phyloP scores from a whole-genome alignment of 805 yeast genomes.

The Lipomyces yamadae region DNA sequence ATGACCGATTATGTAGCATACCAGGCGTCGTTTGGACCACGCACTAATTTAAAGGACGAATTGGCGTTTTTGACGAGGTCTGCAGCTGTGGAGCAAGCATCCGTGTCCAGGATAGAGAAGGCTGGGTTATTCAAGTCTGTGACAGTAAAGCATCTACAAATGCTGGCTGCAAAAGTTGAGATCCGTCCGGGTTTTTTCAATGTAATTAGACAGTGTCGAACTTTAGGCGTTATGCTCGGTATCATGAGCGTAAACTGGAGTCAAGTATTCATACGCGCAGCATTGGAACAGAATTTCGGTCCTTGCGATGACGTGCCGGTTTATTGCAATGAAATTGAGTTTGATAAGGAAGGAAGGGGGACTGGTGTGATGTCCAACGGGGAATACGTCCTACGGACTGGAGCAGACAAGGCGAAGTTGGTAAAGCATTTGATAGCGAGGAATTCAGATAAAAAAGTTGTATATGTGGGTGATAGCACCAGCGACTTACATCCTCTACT shows the following conservation, averaged over 20 bases:
- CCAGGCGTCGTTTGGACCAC: not conserved
- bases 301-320: slow-evolving; percentile 16
- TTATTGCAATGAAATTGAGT: slow-evolving; percentile 22
- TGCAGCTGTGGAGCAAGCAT: slow-evolving; percentile 28
- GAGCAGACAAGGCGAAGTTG: slow-evolving; percentile 31
- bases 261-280: slow-evolving; percentile 20
- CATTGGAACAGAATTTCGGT: slow-evolving; percentile 3
- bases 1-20: slow-evolving; percentile 27
- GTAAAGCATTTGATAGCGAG: slow-evolving; percentile 9
- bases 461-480: slow-evolving; percentile 38
- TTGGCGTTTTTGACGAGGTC: slow-evolving; percentile 17
- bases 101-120: slow-evolving; percentile 35
- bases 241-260: slow-evolving; percentile 39
- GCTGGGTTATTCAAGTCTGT: slow-evolving; percentile 32
- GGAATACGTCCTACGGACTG: slow-evolving; percentile 19
- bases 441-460: slow-evolving; percentile 1
- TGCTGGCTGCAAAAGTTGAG: slow-evolving; percentile 20
- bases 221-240: slow-evolving; percentile 3
- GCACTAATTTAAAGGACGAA: slow-evolving; percentile 17
- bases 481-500: slow-evolving; percentile 35
- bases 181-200: slow-evolving; percentile 23
- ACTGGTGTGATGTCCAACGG: slow-evolving; percentile 17
- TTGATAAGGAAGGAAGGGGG: slow-evolving; percentile 18
- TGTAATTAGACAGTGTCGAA: slow-evolving; percentile 9
- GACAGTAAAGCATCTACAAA: slow-evolving; percentile 13